phyloP scores from a whole-genome alignment of 805 yeast species.

The Aciculoconidium aculeatum region DNA sequence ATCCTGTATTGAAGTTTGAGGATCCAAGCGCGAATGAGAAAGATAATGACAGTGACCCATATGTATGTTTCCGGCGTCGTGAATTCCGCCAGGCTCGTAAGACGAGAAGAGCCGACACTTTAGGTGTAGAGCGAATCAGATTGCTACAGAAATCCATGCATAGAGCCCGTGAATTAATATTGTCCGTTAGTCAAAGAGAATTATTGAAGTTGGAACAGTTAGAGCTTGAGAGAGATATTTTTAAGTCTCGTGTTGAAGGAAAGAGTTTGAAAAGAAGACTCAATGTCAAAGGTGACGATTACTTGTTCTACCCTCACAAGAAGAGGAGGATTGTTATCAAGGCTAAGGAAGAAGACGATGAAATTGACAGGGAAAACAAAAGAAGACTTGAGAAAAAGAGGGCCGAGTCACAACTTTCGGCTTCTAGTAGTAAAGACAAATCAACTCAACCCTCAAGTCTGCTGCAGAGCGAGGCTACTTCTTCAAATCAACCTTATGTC shows the following conservation, averaged over 20 bases:
- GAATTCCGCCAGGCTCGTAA: conserved; percentile 94
- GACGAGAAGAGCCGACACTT: conserved; percentile 89
- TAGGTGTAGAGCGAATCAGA: conserved; percentile 79
- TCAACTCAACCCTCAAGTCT: conserved; percentile 7
- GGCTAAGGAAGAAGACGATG: conserved; percentile 32
- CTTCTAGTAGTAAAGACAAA: too few relatives aligned
- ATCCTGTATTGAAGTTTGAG: conserved; percentile 77
- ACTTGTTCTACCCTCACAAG: conserved; percentile 73
- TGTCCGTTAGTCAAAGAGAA: conserved; percentile 72
- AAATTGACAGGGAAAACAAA: conserved; percentile 14
- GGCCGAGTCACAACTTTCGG: conserved; percentile 13
- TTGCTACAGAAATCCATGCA: conserved; percentile 69
- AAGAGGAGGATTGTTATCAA: conserved; percentile 45
- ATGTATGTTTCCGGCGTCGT: conserved; percentile 90
- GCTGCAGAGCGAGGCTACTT: conserved; percentile 8
- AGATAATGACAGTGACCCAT: conserved; percentile 86
- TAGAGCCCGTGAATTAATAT: conserved; percentile 63
- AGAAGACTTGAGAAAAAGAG: conserved; percentile 19
- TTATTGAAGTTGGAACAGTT: conserved; percentile 53
- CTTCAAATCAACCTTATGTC: conserved; percentile 69
- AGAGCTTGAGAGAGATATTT: conserved; percentile 59
- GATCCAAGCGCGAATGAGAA: conserved; percentile 70
- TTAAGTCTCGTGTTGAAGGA: conserved; percentile 65
- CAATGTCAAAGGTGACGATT: conserved; percentile 79
- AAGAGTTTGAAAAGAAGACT: conserved; percentile 70